Percentiles rank a stretch among this genome's conserved stretches.
Evolutionary conservation across 495 filamentous ascomycete genomes (phyloP).

Genomic region (Chaetomium tenue): DNA sequence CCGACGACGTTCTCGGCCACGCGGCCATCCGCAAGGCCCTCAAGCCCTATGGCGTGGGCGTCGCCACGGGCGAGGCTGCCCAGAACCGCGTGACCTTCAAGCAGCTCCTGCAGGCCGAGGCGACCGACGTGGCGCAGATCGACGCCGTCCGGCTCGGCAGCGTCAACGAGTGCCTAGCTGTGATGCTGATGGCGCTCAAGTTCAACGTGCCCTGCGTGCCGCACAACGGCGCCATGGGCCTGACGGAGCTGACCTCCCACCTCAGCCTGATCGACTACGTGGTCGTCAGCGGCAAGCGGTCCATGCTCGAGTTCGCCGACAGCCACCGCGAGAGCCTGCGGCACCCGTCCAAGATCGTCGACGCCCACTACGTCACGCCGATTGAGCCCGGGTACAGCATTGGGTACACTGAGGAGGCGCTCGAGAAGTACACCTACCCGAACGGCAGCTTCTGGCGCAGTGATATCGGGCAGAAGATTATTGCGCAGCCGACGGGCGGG

Average conservation of each 20-base stretch:
- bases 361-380: constrained; percentile 85
- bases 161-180: constrained; percentile 86
- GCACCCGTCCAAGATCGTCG: constrained; percentile 72
- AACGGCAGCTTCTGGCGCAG: constrained; percentile 9
- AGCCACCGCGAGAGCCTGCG: constrained; percentile 90
- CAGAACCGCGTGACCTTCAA: constrained; percentile 93
- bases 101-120: constrained; percentile 73
- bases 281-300: constrained; percentile 74
- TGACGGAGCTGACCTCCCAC: constrained; percentile 92
- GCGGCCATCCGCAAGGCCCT: constrained; percentile 77
- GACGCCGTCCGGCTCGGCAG: constrained; percentile 89
- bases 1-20: constrained; percentile 88
- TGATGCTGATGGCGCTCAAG: constrained; percentile 84
- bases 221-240: constrained; percentile 81
- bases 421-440: constrained; percentile 15
- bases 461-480: constrained; percentile 7
- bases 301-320: constrained; percentile 87
- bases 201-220: constrained; percentile 81
- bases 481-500: constrained; percentile 10
- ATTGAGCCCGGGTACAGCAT: constrained; percentile 80
- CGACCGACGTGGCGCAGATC: constrained; percentile 83
- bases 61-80: constrained; percentile 92
- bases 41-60: constrained; percentile 68
- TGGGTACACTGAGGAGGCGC: constrained; percentile 31
- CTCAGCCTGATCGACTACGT: constrained; percentile 92